These are phyloP conservation scores for Colletotrichum neosansevieriae DNA, from an alignment of 2,329 filamentous ascomycete species.

Conservation along the genomic window DNA sequence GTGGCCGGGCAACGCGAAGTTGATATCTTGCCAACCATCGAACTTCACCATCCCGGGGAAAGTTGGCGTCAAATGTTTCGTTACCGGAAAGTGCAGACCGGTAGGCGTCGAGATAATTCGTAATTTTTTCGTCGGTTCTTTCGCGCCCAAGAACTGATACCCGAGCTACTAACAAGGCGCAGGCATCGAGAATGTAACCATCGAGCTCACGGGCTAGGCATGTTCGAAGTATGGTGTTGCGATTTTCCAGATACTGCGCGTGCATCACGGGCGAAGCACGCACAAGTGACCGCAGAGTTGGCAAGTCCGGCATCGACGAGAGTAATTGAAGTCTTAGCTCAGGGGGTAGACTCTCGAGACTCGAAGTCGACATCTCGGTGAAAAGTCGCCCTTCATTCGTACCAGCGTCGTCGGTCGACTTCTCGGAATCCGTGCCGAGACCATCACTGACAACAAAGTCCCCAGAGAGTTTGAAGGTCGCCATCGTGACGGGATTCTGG, in stretches of 20 bases:
- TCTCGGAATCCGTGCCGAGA: no score
- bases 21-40: constrained; percentile 16
- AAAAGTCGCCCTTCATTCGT: no score
- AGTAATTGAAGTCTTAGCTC: constrained; percentile 33
- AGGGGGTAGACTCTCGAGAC: constrained; percentile 1
- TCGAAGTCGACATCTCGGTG: no score
- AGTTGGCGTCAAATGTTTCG: not conserved
- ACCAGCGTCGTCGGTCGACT: no score
- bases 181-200: constrained; percentile 42
- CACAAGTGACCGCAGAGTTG: constrained; percentile 31
- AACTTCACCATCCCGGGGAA: not conserved
- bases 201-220: constrained; percentile 41
- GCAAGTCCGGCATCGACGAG: constrained; percentile 39
- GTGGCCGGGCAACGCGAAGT: not conserved
- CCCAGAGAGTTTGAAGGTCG: no score
- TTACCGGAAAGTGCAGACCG: constrained; percentile 4
- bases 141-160: constrained; percentile 20
- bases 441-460: no score
- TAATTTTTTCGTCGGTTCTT: constrained; percentile 32
- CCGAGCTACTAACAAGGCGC: constrained; percentile 40
- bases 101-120: constrained; percentile 25
- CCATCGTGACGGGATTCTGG: no score
- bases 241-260: constrained; percentile 40
- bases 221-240: constrained; percentile 39
- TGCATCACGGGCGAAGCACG: constrained; percentile 42